Conservation (phyloP, 805 yeast genomes). For the Saccharomycopsis microspora region DNA sequence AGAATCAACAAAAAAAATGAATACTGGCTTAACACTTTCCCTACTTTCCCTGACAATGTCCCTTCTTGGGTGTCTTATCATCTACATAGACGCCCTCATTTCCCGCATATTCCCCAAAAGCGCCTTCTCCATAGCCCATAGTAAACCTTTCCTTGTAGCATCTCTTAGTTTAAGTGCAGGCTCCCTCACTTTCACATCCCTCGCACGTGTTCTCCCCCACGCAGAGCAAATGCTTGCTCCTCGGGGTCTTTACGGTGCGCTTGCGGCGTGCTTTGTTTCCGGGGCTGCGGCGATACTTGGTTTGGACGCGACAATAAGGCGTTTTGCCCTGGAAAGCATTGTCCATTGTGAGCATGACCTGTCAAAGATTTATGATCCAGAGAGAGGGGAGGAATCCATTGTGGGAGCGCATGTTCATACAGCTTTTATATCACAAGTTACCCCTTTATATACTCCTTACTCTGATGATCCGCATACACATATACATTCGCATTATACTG, state of each 20-base stretch:
- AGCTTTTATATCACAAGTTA: no score
- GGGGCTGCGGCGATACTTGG: conserved; percentile 54
- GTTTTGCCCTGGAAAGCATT: conserved; percentile 66
- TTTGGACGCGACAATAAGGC: conserved; percentile 59
- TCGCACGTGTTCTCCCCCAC: conserved; percentile 69
- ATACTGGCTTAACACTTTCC: conserved; percentile 27
- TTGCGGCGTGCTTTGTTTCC: conserved; percentile 35
- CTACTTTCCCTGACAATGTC: conserved; percentile 43
- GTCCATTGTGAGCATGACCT: conserved; percentile 68
- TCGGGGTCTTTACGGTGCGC: conserved; percentile 23
- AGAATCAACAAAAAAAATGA: no score
- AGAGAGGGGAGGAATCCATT: no score
- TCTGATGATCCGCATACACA: no score
- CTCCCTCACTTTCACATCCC: conserved; percentile 66
- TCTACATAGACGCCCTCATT: conserved; percentile 47
- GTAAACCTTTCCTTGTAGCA: conserved; percentile 55
- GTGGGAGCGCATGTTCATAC: no score
- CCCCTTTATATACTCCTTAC: no score
- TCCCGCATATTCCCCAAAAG: conserved; percentile 26
- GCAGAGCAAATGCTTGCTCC: conserved; percentile 32
- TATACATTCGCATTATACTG: no score
- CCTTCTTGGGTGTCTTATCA: conserved; percentile 55
- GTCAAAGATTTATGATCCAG: no score
- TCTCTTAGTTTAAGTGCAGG: conserved; percentile 77
- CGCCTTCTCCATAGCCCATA: conserved; percentile 44